Percentiles rank a stretch among this genome's conserved stretches.
These are phyloP conservation scores for Starmerella riodocensis DNA, from an alignment of 805 yeast species.

Conservation along the genomic window DNA sequence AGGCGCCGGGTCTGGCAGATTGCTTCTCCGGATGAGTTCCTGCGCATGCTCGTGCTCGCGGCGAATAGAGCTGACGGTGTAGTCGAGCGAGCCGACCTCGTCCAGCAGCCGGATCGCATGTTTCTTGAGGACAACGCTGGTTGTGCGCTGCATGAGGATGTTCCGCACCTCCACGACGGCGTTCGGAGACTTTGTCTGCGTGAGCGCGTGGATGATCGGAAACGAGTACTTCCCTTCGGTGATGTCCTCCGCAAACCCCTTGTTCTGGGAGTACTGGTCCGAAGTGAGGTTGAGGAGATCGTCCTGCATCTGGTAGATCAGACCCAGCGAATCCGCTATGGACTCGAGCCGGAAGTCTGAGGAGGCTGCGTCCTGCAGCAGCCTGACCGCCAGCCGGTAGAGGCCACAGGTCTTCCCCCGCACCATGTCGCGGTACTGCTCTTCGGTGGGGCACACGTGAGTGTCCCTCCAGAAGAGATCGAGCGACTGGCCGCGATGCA, in stretches of 20 bases:
- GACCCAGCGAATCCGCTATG: conserved; percentile 64
- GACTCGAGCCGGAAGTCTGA: conserved; percentile 33
- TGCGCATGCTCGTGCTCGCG: conserved; percentile 23
- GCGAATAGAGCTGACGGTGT: conserved; percentile 27
- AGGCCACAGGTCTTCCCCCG: conserved; percentile 83
- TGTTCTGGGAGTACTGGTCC: conserved; percentile 39
- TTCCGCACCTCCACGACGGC: conserved; percentile 22
- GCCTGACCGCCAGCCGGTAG: conserved; percentile 56
- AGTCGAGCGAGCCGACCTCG: conserved; percentile 32
- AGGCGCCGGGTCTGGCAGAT: conserved; percentile 2
- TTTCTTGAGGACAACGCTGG: conserved; percentile 37
- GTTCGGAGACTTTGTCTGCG: conserved; percentile 26
- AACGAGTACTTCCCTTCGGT: conserved; percentile 82
- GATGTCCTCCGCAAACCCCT: conserved; percentile 76
- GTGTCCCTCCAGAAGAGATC: conserved; percentile 83
- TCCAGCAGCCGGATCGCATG: conserved; percentile 39
- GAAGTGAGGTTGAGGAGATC: conserved; percentile 62
- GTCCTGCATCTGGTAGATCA: conserved; percentile 73
- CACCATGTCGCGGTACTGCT: conserved; percentile 66
- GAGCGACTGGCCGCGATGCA: conserved; percentile 82
- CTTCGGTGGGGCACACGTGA: conserved; percentile 42
- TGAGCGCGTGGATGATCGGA: conserved; percentile 61
- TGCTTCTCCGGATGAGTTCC: conserved; percentile 17
- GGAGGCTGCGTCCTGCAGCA: conserved; percentile 35
- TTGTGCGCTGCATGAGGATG: conserved; percentile 42